Evolutionary conservation across 495 filamentous ascomycete species (phyloP), one percentile per base, ranked within the genome.

Genomic region (Filosporella fistucella): DNA sequence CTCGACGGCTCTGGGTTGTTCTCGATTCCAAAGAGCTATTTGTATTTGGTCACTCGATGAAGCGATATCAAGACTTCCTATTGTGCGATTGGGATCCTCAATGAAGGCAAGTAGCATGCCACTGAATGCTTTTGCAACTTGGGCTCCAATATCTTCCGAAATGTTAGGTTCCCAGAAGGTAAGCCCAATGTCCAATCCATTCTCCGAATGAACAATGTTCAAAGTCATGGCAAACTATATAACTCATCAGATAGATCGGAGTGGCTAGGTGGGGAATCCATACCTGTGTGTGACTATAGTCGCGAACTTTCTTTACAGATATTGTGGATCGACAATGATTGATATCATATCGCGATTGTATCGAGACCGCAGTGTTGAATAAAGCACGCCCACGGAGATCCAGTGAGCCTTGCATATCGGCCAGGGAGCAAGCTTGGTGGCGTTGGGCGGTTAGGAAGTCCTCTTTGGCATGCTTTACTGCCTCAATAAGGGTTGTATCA

Each of bases 11-110:
- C 54, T 45, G 1, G 56, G 54, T 14, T 36, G 41, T 14, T 38
- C 43, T 24, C 50, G 43, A 24, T 63, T 60, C 80, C 47, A 50
- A 3, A 26, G 22, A 13, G 17, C 11, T 16, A 35, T 50, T 20
- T 25, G 37, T 25, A n/a, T n/a, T 30, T 30, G 8, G n/a, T 30
- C 28, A n/a, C n/a, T 30, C 28, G 28, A 8, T 30, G 8, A 30
- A n/a, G 8, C 8, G n/a, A 30, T 8, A 30, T 8, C n/a, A n/a
- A 8, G 28, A 30, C 28, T 30, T 8, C 8, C 8, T 8, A 30
- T 30, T 8, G 28, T 30, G 28, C 8, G 28, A 30, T 30, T 30
- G 8, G 8, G 28, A n/a, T 30, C 28, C 8, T 8, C 28, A n/a
- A 8, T 8, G n/a, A 30, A 30, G 8, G 28, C 28, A 30, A 30